These are phyloP conservation scores for Phyllosticta paracitricarpa DNA, from an alignment of 2,329 filamentous ascomycete genomes.

Conservation along the genomic window DNA sequence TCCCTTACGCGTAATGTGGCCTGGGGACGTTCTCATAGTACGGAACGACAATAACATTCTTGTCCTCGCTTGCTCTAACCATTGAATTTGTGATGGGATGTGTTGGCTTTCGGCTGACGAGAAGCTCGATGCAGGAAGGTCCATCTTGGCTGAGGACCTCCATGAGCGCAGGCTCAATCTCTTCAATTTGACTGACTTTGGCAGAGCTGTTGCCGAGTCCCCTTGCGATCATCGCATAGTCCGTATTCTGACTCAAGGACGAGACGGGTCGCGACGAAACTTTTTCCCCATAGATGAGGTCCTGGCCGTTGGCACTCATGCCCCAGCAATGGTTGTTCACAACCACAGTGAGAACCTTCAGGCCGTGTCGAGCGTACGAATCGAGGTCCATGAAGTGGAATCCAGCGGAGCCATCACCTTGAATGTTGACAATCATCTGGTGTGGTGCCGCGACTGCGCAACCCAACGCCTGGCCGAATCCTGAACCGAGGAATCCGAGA, in stretches of 20 bases:
- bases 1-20: conserved; percentile 16
- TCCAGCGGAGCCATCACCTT: conserved; percentile 37
- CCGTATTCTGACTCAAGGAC: conserved; percentile 21
- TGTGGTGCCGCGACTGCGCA: conserved; percentile 28
- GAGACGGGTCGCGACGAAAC: conserved; percentile 24
- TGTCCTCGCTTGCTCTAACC: conserved; percentile 34
- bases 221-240: conserved; percentile 33
- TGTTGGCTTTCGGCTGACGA: conserved; percentile 29
- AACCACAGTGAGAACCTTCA: conserved; percentile 34
- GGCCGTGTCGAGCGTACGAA: conserved; percentile 31
- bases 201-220: conserved; percentile 26
- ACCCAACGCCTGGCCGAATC: conserved; percentile 37
- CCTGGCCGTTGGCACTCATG: conserved; percentile 36
- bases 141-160: conserved; percentile 20
- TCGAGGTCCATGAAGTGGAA: conserved; percentile 40
- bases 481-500: conserved; percentile 38
- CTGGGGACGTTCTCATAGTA: conserved; percentile 40
- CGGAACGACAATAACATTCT: conserved; percentile 37
- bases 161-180: conserved; percentile 20
- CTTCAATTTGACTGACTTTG: conserved; percentile 17
- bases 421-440: conserved; percentile 33
- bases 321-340: conserved; percentile 38
- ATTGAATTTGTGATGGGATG: conserved; percentile 29
- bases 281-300: conserved; percentile 31
- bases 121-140: conserved; percentile 31